Percentiles rank a stretch among this genome's conserved stretches.
phyloP scores from a whole-genome alignment of 1,284 basidiomycete species.

The Apiotrichum akiyoshidainum region DNA sequence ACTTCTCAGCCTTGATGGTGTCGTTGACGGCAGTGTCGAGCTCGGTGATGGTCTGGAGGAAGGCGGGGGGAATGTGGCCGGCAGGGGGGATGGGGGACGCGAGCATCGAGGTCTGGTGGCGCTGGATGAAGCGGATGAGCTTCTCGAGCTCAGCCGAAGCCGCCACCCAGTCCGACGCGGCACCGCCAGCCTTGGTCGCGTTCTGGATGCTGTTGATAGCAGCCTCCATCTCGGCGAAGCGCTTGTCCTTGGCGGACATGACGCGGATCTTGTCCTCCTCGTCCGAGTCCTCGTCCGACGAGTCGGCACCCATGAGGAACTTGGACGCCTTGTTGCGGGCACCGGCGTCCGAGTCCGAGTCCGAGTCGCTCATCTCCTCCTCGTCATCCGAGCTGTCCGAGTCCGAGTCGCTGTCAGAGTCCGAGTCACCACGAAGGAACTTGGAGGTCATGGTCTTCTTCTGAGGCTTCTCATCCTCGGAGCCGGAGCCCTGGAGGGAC shows the following conservation, averaged over 20 bases:
- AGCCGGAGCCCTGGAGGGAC: slow-evolving; percentile 37
- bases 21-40: slow-evolving; percentile 74
- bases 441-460: slow-evolving; percentile 27
- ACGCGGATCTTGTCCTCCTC: slow-evolving; percentile 49
- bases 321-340: slow-evolving; percentile 30
- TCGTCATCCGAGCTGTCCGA: slow-evolving; percentile 30
- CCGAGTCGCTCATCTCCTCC: slow-evolving; percentile 32
- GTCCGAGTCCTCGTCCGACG: slow-evolving; percentile 46
- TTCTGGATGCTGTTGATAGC: slow-evolving; percentile 90
- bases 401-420: slow-evolving; percentile 29
- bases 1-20: slow-evolving; percentile 80
- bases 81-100: slow-evolving; percentile 58
- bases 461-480: slow-evolving; percentile 36
- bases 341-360: slow-evolving; percentile 32
- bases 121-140: slow-evolving; percentile 80
- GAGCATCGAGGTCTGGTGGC: slow-evolving; percentile 64
- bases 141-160: slow-evolving; percentile 96
- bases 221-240: slow-evolving; percentile 54
- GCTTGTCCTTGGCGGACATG: slow-evolving; percentile 51
- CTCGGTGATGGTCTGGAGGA: slow-evolving; percentile 70
- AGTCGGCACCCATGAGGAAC: slow-evolving; percentile 48
- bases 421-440: slow-evolving; percentile 40
- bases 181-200: slow-evolving; percentile 64
- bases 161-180: slow-evolving; percentile 82
- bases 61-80: slow-evolving; percentile 84